phyloP scores from a whole-genome alignment of 1,284 basidiomycete genomes.

The Ceratobasidium papillatum region DNA sequence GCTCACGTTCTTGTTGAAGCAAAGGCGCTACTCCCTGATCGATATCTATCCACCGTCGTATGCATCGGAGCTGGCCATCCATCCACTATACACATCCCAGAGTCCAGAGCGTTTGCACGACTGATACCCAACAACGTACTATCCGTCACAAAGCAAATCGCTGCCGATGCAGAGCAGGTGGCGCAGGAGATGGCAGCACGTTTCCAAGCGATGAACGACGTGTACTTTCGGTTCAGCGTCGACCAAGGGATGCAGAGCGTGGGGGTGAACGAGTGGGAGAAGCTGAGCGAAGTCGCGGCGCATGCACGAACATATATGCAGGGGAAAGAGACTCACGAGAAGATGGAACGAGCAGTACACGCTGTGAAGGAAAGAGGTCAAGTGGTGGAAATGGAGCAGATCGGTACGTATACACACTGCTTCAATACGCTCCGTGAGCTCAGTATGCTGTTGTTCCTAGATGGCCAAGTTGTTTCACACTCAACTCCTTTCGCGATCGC shows the following conservation, averaged over 20 bases:
- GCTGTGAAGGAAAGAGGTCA: neutral
- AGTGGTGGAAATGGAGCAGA: neutral
- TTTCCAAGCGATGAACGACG: neutral
- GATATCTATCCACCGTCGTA: neutral
- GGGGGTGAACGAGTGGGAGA: no score
- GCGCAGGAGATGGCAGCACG: constrained; percentile 7
- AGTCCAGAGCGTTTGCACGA: neutral
- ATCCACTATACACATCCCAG: neutral
- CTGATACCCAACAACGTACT: neutral
- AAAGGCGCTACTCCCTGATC: neutral
- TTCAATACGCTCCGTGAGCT: no score
- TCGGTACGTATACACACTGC: neutral
- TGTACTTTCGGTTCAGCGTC: constrained; percentile 16
- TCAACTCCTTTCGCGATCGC: neutral
- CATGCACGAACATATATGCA: no score
- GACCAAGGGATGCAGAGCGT: no score
- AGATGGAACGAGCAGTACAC: no score
- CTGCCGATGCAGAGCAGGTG: constrained; percentile 5
- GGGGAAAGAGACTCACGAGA: no score
- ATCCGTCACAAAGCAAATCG: neutral
- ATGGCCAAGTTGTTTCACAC: neutral
- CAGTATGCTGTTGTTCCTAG: neutral
- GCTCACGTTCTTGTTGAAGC: constrained; percentile 9
- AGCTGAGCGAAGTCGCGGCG: no score
- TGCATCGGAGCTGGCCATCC: constrained; percentile 8